Percentiles rank a stretch among this genome's conserved stretches.
These are phyloP conservation scores for Apiospora malaysiana DNA, from an alignment of 2,329 filamentous ascomycete genomes.

Conservation along the genomic window DNA sequence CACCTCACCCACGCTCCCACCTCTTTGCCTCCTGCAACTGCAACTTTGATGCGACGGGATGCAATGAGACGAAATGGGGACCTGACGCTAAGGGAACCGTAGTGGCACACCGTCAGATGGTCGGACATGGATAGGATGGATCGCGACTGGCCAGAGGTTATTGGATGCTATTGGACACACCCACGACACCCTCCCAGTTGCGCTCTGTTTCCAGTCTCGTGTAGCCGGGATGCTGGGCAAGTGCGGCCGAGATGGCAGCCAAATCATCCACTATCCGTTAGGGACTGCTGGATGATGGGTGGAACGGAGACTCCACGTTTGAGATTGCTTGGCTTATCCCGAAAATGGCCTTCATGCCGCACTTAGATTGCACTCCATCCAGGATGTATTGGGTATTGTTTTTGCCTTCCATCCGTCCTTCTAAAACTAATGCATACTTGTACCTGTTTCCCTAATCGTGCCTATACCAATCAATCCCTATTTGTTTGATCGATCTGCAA, in stretches of 20 bases:
- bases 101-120: slow-evolving; percentile 18
- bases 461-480: not conserved
- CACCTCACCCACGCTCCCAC: not conserved
- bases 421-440: not conserved
- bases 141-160: not conserved
- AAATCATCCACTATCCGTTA: slow-evolving; percentile 10
- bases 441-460: not conserved
- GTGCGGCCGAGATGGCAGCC: slow-evolving; percentile 16
- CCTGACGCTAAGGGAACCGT: slow-evolving; percentile 6
- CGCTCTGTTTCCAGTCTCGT: not conserved
- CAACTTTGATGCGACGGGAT: slow-evolving; percentile 9
- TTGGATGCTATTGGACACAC: slow-evolving; percentile 2
- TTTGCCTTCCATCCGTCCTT: slow-evolving; percentile 5
- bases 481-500: not conserved
- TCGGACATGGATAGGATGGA: slow-evolving; percentile 7
- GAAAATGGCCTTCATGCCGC: slow-evolving; percentile 8
- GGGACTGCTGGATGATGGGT: not conserved
- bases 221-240: slow-evolving; percentile 6
- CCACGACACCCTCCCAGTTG: not conserved
- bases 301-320: slow-evolving; percentile 8
- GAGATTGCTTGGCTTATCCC: slow-evolving; percentile 15
- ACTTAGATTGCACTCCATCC: slow-evolving; percentile 16
- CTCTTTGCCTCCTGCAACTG: not conserved
- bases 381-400: not conserved
- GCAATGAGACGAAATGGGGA: slow-evolving; percentile 12